These are phyloP conservation scores for Aspergillus heteromorphus DNA, from an alignment of 495 filamentous ascomycete species.

Conservation along the genomic window DNA sequence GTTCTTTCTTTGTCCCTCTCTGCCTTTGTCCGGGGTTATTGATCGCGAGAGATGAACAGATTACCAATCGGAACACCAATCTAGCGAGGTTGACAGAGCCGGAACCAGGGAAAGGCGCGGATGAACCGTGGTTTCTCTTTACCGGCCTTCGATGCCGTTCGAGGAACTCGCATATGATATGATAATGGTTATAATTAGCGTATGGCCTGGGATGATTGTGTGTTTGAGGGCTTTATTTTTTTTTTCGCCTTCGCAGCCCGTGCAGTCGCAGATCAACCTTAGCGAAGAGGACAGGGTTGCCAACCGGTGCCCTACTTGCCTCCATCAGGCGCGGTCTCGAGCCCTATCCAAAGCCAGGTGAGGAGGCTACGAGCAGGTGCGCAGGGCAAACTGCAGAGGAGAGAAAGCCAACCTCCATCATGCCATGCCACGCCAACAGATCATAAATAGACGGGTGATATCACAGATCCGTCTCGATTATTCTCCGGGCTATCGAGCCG, in stretches of 20 bases:
- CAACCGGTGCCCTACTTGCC: background rate
- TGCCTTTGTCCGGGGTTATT: background rate
- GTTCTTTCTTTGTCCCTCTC: background rate
- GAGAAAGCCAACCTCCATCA: background rate
- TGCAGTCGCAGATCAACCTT: no score
- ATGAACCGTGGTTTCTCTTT: constrained; percentile 8
- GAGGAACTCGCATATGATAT: constrained; percentile 7
- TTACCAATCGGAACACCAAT: background rate
- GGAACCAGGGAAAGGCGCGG: background rate
- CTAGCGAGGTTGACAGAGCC: background rate
- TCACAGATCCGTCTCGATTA: constrained; percentile 13
- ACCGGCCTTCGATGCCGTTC: constrained; percentile 5
- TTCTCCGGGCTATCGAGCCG: constrained; percentile 16
- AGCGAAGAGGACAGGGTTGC: no score
- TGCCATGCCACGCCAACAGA: constrained; percentile 4
- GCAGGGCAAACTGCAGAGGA: no score
- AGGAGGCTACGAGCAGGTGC: no score
- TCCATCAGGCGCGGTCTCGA: no score
- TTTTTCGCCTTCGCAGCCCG: background rate
- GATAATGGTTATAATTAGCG: background rate
- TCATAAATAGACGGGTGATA: constrained; percentile 5
- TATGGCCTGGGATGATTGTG: background rate
- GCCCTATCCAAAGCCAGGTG: no score
- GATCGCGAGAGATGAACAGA: background rate
- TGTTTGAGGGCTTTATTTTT: background rate